A percentile compares a stretch with the other conserved stretches of the same genome.
phyloP scores from a whole-genome alignment of 306 rosid species.

The Vachellia pachyceras region DNA sequence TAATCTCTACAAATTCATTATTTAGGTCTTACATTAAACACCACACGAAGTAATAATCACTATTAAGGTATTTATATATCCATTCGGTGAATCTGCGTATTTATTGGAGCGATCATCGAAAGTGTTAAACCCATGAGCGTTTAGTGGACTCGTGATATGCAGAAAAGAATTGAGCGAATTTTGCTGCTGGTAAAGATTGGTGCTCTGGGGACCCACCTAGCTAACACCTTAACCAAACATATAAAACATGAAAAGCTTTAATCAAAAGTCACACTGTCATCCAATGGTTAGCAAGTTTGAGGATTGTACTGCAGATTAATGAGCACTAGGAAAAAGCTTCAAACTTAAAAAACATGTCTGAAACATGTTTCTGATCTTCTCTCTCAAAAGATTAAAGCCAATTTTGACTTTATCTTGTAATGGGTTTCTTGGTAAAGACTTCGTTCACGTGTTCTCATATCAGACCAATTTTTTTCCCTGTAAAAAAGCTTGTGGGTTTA shows the following conservation, averaged over 20 bases:
- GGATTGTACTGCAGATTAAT: background rate
- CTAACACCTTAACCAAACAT: background rate
- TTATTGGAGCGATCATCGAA: background rate
- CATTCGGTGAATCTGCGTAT: too few species aligned
- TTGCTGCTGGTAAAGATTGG: slow-evolving; percentile 26
- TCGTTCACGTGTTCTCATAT: background rate
- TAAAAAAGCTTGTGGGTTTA: background rate
- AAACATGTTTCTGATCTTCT: background rate
- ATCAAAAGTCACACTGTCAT: background rate
- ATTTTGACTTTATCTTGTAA: background rate
- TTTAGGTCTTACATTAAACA: too few species aligned
- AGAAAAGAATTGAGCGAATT: background rate
- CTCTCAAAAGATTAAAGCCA: too few species aligned
- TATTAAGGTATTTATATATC: too few species aligned
- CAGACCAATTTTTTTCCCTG: background rate
- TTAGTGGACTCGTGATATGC: background rate
- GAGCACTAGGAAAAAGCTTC: slow-evolving; percentile 25
- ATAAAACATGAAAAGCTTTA: background rate
- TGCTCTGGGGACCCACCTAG: slow-evolving; percentile 13
- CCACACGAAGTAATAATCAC: too few species aligned
- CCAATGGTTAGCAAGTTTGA: background rate
- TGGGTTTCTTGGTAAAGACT: background rate
- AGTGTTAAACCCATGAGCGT: background rate
- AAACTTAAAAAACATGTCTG: slow-evolving; percentile 6
- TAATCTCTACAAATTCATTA: too few species aligned